Conservation (phyloP, 306 rosid genomes). For the Vachellia collinsii region DNA sequence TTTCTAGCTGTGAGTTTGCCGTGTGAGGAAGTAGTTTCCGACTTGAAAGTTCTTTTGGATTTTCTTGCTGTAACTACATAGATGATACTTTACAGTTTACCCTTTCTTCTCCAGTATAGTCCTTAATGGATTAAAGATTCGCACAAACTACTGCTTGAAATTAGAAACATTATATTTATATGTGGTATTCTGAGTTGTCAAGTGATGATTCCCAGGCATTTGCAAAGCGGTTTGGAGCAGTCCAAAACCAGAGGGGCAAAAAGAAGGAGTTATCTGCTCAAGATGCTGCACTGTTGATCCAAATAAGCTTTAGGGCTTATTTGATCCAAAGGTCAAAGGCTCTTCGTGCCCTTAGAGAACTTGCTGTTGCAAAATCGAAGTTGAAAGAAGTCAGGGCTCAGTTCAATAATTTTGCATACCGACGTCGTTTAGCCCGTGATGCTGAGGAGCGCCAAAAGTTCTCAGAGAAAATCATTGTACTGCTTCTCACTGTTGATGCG, state of each 20-base stretch:
- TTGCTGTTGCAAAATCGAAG: conserved; percentile 70
- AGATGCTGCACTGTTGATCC: conserved; percentile 74
- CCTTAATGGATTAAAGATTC: not conserved
- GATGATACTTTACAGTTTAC: not conserved
- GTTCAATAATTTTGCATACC: conserved; percentile 62
- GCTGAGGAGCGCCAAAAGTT: conserved; percentile 69
- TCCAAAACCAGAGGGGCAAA: conserved; percentile 51
- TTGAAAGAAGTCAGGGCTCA: conserved; percentile 60
- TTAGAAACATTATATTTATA: not conserved
- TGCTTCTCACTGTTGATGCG: conserved; percentile 74
- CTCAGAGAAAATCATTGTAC: conserved; percentile 66
- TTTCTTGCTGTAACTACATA: not conserved
- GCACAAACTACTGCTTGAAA: not conserved
- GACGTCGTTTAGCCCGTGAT: conserved; percentile 49
- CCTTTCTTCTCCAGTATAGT: not conserved
- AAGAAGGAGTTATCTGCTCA: conserved; percentile 68
- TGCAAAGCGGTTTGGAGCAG: conserved; percentile 56
- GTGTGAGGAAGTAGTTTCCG: too few species aligned
- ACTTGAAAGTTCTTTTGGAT: too few species aligned
- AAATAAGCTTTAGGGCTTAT: conserved; percentile 63
- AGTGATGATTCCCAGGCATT: conserved; percentile 51
- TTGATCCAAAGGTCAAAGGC: conserved; percentile 65
- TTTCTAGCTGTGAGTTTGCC: not conserved
- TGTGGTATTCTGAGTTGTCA: conserved; percentile 10
- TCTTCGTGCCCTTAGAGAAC: conserved; percentile 71